Evolutionary conservation across 768 basidiomycete species (phyloP), one percentile per base, ranked within the genome.

Genomic region (Hypsizygus marmoreus): DNA sequence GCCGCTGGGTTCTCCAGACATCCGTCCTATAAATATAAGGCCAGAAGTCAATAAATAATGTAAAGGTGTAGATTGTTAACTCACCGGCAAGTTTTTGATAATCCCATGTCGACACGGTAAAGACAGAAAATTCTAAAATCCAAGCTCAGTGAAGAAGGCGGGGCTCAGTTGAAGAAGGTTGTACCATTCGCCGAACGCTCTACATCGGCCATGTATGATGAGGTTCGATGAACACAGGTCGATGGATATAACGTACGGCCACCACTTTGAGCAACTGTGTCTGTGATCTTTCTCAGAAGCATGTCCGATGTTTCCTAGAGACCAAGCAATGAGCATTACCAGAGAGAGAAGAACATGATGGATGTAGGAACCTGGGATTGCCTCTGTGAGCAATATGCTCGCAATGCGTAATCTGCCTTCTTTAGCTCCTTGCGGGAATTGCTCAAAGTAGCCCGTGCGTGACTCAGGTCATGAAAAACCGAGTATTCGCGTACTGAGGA

Each of bases 71-170:
- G 13, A 22, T 13, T n/a, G n/a, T n/a, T n/a, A 14, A 31, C 44
- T 39, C 7, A 45, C 44, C 39, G 7, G 4, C 16, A 9, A 39
- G 14, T 9, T n/a, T 29, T 19, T 20, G 19, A 14, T 38, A 45
- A n/a, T 45, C 44, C 13, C 36, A 14, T 3, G 44, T 29, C 12
- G 44, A 31, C 16, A 45, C 44, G 17, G 44, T 23, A 17, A 45
- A 45, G 1, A 45, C 37, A 39, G 36, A 29, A 6, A 38, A 31
- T 13, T 12, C 12, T 22, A 45, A 30, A n/a, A 28, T 4, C n/a
- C n/a, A n/a, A n/a, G n/a, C 22, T 13, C 12, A 12, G 22, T 29
- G 25, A 16, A 37, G 13, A n/a, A n/a, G n/a, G n/a, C n/a, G n/a
- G n/a, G n/a, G n/a, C n/a, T n/a, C n/a, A n/a, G n/a, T n/a, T n/a